Base-by-base conservation (phyloP, 495 filamentous ascomycete genomes). In the Elaphomyces granulatus region DNA sequence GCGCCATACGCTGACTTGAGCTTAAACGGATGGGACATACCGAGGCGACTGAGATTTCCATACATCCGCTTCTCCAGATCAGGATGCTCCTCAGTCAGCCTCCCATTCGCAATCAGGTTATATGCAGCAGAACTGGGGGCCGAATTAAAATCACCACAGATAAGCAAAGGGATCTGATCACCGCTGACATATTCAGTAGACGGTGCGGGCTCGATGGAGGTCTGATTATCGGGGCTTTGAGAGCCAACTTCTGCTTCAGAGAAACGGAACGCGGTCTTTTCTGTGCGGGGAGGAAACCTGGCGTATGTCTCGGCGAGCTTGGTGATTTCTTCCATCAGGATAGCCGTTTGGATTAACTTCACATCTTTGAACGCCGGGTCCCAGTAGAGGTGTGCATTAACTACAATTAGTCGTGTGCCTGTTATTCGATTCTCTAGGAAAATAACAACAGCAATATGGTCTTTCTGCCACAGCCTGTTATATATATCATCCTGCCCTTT, bases 71-170 rank as follows among this genome's bases (percentile, higher is more conserved):
- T 73, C 28, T 68, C 70, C 10, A 96, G 67, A 47, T 96, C 92
- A 2, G 67, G 63, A 50, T 98, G 88, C 30, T 74, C 68, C 31
- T 76, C 75, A 9, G 72, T 54, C 9, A 98, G 66, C 15, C 67
- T 65, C 21, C 90, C 90, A 43, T 76, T 71, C 4, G 78, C 74
- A 16, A 98, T 69, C 12, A 98, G 71, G 43, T 93, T 83, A 61
- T 93, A 92, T 15, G 94, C 86, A 12, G 82, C 79, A 19, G 82
- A 90, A 38, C 80, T 80, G 8, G 75, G 67, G 2, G 77, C 78
- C 3, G 88, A 94, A 59, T 98, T 98, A 70, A 92, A 93, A 54
- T 98, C 90, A 46, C 87, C 87, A 49, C 88, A 94, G 48, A 96
- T 72, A 40, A 98, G 58, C 15, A 98, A 66, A 1, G 90, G 90